Evolutionary conservation across 2,329 filamentous ascomycete genomes (phyloP).

Genomic region (Alternaria ethzedia): DNA sequence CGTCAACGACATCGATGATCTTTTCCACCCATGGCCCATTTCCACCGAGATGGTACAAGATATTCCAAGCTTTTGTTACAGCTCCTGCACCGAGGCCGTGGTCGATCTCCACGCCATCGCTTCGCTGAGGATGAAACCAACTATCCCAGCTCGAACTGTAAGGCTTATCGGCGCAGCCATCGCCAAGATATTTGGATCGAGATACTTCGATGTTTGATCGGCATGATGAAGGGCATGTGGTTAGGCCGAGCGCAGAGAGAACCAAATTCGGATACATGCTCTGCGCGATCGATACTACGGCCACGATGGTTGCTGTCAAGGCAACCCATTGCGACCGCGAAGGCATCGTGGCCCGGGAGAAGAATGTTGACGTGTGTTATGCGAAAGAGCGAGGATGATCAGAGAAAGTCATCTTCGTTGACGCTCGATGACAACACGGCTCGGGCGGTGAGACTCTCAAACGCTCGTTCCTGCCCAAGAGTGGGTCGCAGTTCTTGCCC

Average conservation of each 20-base stretch:
- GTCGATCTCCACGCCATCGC: slow-evolving; percentile 5
- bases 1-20: slow-evolving; percentile 48
- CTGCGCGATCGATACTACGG: slow-evolving; percentile 5
- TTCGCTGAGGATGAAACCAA: slow-evolving; percentile 44
- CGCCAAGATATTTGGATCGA: slow-evolving; percentile 29
- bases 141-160: slow-evolving; percentile 43
- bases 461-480: slow-evolving; percentile 4
- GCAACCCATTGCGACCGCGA: background rate
- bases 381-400: background rate
- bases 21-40: slow-evolving; percentile 64
- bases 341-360: slow-evolving; percentile 1
- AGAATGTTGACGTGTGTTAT: background rate
- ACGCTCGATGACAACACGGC: slow-evolving; percentile 1
- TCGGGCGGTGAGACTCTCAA: slow-evolving; percentile 7
- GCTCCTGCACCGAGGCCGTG: slow-evolving; percentile 32
- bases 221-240: slow-evolving; percentile 8
- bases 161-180: slow-evolving; percentile 36
- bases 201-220: background rate
- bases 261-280: background rate
- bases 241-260: background rate
- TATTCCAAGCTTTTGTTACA: slow-evolving; percentile 53
- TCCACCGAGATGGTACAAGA: slow-evolving; percentile 61
- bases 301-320: slow-evolving; percentile 1
- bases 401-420: slow-evolving; percentile 1
- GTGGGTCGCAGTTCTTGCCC: slow-evolving; percentile 3